A percentile compares a stretch with the other conserved stretches of the same genome.
phyloP scores from a whole-genome alignment of 306 rosid genomes.

The Corylus avellana region DNA sequence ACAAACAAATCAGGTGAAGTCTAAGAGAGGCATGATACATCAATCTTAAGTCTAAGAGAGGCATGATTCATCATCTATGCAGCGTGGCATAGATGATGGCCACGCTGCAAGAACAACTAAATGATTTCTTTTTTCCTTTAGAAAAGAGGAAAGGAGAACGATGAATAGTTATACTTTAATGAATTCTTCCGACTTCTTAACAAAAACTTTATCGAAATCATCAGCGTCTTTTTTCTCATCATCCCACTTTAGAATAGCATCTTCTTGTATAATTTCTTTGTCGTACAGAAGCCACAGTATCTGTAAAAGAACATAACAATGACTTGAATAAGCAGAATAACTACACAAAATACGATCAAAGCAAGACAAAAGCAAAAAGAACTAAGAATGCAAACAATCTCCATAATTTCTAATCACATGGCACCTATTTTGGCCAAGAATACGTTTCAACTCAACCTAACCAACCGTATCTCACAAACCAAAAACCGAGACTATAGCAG shows the following conservation, averaged over 20 bases:
- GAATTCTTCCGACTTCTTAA: slow-evolving; percentile 66
- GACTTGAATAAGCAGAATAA: not conserved
- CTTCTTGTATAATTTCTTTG: slow-evolving; percentile 76
- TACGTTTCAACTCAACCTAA: no score
- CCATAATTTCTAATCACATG: slow-evolving; percentile 3
- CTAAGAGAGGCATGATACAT: not conserved
- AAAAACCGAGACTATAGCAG: no score
- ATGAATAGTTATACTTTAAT: slow-evolving; percentile 45
- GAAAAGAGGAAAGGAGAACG: no score
- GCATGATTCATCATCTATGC: not conserved
- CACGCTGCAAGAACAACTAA: not conserved
- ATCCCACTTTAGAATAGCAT: slow-evolving; percentile 88
- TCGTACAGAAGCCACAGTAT: slow-evolving; percentile 64
- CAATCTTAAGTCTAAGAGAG: not conserved
- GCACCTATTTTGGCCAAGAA: not conserved
- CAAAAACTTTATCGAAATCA: slow-evolving; percentile 74
- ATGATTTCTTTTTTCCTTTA: not conserved
- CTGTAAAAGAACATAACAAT: slow-evolving; percentile 38
- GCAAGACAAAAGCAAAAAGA: not conserved
- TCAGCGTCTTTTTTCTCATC: slow-evolving; percentile 85
- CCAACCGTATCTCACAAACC: no score
- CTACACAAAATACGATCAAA: not conserved
- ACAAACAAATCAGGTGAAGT: not conserved
- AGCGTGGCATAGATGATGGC: not conserved
- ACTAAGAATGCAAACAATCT: not conserved